Evolutionary conservation across 2,329 filamentous ascomycete genomes (phyloP).

Genomic region (Cytospora paraplurivora): DNA sequence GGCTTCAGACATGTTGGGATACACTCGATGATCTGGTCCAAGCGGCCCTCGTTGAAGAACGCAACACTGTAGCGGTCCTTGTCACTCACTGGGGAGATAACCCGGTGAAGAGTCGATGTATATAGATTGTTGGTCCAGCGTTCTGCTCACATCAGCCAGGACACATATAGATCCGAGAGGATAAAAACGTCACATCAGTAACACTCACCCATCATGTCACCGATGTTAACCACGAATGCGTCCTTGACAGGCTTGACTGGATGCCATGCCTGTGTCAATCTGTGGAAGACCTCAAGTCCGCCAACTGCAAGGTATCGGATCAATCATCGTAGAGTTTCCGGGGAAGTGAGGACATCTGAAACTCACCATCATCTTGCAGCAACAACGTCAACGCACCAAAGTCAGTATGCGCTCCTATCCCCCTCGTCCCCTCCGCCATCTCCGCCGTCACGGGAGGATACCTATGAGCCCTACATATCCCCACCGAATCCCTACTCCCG

Average conservation of each 20-base stretch:
- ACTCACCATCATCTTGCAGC: slow-evolving; percentile 42
- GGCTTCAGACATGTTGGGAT: slow-evolving; percentile 39
- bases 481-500: slow-evolving; percentile 28
- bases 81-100: slow-evolving; percentile 35
- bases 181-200: background rate
- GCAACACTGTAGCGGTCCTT: slow-evolving; percentile 37
- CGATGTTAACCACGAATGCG: slow-evolving; percentile 54
- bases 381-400: slow-evolving; percentile 52
- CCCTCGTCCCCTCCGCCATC: slow-evolving; percentile 38
- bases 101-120: slow-evolving; percentile 37
- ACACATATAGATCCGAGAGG: background rate
- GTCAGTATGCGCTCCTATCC: slow-evolving; percentile 49
- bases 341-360: background rate
- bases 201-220: slow-evolving; percentile 37
- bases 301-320: slow-evolving; percentile 34
- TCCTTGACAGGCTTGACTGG: slow-evolving; percentile 48
- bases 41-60: slow-evolving; percentile 39
- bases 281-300: slow-evolving; percentile 42
- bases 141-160: too few relatives aligned
- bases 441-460: slow-evolving; percentile 43
- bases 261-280: slow-evolving; percentile 43
- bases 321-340: background rate
- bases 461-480: slow-evolving; percentile 35
- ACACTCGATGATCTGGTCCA: slow-evolving; percentile 39
- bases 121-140: background rate